Conservation (phyloP, 1,284 basidiomycete genomes). For the Exobasidium rhododendri region DNA sequence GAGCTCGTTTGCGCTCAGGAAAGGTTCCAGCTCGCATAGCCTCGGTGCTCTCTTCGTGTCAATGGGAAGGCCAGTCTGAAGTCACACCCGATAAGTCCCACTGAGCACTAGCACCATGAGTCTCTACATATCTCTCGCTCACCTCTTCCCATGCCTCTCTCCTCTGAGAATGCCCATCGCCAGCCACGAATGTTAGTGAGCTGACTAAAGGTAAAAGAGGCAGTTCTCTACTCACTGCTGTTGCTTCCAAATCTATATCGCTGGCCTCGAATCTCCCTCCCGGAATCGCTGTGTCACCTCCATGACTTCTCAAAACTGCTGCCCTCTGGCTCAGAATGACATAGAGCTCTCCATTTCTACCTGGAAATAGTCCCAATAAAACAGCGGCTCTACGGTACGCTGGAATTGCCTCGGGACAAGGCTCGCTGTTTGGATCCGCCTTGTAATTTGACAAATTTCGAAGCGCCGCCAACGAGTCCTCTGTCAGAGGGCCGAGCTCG, state of each 20-base stretch:
- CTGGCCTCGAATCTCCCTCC: conserved; percentile 46
- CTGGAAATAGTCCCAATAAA: conserved; percentile 39
- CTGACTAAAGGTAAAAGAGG: background rate
- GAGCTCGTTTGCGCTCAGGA: conserved; percentile 49
- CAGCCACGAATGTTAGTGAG: background rate
- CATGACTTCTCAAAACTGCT: conserved; percentile 32
- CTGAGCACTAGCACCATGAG: background rate
- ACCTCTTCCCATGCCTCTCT: conserved; percentile 28
- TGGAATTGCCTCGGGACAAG: conserved; percentile 34
- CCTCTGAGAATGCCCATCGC: conserved; percentile 12
- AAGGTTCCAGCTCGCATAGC: conserved; percentile 43
- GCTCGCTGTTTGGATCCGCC: conserved; percentile 26
- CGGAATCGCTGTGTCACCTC: conserved; percentile 50
- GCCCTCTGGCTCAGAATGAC: conserved; percentile 45
- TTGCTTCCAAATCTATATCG: conserved; percentile 41
- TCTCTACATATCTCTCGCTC: background rate
- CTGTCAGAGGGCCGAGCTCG: conserved; percentile 21
- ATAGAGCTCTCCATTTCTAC: conserved; percentile 41
- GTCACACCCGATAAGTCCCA: too few species aligned
- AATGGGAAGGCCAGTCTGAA: conserved; percentile 47
- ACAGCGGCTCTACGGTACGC: conserved; percentile 50
- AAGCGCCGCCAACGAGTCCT: conserved; percentile 25
- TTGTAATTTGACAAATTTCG: conserved; percentile 24
- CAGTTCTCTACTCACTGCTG: conserved; percentile 29
- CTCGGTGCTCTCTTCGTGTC: conserved; percentile 27